Evolutionary conservation across 2,329 filamentous ascomycete genomes (phyloP), one percentile per base, ranked within the genome.

Genomic region (Aspergillus spinulosporus): DNA sequence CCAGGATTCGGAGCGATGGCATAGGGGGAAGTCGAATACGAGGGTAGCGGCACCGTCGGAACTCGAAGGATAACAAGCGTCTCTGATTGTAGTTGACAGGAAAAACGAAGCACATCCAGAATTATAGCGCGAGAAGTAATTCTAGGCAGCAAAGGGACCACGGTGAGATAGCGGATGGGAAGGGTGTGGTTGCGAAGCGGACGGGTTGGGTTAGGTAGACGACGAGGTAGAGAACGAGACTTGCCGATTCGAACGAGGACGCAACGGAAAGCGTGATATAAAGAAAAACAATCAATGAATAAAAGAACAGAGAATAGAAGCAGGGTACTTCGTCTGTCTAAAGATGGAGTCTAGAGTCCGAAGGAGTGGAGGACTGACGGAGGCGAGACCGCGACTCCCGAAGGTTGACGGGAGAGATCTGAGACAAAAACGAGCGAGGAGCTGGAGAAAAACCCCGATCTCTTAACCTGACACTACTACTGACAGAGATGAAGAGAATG

Each of bases 351-450:
- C 49, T 40, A 37, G 37, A 56, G 61, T 63, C 68, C 63, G 44
- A 69, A 68, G 45, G 65, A 69, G 66, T 68, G 68, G 62, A 67
- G 68, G 66, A 65, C 56, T 14, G 49, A 52, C 43, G 52, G 49
- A 48, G 52, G 31, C 36, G 47, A 52, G 21, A 21, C 21, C 21
- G 21, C 21, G 49, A 49, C 44, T 43, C 37, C 36, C 43, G 36
- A 37, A 39, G 45, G 54, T 14, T 42, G 14, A 42, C 15, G 31
- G 40, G 53, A 46, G 42, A 58, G 34, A 39, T 39, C 46, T 49
- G 31, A 39, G 46, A 36, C 31, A n/a, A 26, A 11, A 39, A 39
- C 12, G 21, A 31, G 34, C 21, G 15, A 39, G 34, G 12, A 42
- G 28, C 15, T 12, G 34, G 28, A 40, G 50, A 36, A 21, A 15